Percentiles rank a stretch among this genome's conserved stretches.
These are phyloP conservation scores for Pseudogymnoascus sp. DNA, from an alignment of 2,329 filamentous ascomycete species.

Conservation along the genomic window DNA sequence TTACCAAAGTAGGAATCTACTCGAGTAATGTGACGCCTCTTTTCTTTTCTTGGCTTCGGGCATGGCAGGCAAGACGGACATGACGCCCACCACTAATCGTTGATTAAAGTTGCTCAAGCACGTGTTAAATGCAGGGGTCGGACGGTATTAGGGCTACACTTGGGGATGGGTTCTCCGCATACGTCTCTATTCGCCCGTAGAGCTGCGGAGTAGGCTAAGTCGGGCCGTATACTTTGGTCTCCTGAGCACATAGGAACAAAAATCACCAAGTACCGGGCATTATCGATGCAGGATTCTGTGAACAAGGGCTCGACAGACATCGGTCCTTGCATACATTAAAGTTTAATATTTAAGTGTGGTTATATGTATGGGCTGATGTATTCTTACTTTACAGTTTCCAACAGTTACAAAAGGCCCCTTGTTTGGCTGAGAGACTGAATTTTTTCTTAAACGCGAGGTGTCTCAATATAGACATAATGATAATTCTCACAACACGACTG, in stretches of 20 bases:
- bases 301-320: background rate
- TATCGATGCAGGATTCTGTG: no score
- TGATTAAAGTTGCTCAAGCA: background rate
- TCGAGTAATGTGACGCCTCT: background rate
- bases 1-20: background rate
- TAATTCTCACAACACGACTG: background rate
- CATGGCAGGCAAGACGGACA: background rate
- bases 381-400: background rate
- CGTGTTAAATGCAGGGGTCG: background rate
- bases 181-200: background rate
- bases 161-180: background rate
- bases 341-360: background rate
- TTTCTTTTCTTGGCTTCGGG: background rate
- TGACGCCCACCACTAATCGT: background rate
- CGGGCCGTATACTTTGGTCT: background rate
- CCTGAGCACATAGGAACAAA: background rate
- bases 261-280: background rate
- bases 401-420: background rate
- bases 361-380: background rate
- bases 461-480: background rate
- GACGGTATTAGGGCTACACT: background rate
- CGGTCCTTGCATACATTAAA: background rate
- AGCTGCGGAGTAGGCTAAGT: background rate
- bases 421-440: background rate
- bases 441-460: background rate